Conservation (phyloP, 306 rosid species). For the Vigna nakashimae region DNA sequence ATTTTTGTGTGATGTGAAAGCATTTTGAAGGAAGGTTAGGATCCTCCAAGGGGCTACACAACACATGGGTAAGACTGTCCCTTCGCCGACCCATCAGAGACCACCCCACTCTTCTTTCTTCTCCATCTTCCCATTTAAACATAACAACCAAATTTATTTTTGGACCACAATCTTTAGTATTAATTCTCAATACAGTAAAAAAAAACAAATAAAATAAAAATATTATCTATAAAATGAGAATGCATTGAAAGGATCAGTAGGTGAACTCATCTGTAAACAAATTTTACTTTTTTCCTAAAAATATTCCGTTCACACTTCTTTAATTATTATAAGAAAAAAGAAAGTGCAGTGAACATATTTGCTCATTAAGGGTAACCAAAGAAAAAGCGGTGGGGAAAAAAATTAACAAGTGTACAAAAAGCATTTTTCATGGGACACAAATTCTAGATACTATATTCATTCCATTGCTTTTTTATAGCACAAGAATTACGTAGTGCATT, state of each 20-base stretch:
- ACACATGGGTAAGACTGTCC: slow-evolving; percentile 28
- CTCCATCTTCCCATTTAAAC: neutral
- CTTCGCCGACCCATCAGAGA: slow-evolving; percentile 43
- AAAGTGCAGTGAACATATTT: too few species aligned
- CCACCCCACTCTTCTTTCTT: neutral
- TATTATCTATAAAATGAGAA: neutral
- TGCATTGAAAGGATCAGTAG: too few species aligned
- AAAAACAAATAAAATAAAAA: neutral
- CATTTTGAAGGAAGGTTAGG: slow-evolving; percentile 49
- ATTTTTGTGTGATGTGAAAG: slow-evolving; percentile 39
- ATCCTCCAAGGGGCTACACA: slow-evolving; percentile 37
- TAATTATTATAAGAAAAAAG: slow-evolving; percentile 11
- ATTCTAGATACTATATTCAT: slow-evolving; percentile 20
- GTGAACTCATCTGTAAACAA: neutral
- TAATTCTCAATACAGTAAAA: neutral
- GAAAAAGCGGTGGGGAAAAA: slow-evolving; percentile 11
- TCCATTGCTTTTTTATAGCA: neutral
- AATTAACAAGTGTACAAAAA: slow-evolving; percentile 34
- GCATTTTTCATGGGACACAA: slow-evolving; percentile 46
- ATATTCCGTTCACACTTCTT: slow-evolving; percentile 11
- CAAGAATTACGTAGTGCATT: neutral
- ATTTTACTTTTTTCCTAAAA: neutral
- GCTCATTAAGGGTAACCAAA: neutral
- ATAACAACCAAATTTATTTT: slow-evolving; percentile 7
- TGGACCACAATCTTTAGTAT: slow-evolving; percentile 31